These are phyloP conservation scores for Trebouxia sp. DNA, from an alignment of 139 green algal genomes.

Conservation along the genomic window DNA sequence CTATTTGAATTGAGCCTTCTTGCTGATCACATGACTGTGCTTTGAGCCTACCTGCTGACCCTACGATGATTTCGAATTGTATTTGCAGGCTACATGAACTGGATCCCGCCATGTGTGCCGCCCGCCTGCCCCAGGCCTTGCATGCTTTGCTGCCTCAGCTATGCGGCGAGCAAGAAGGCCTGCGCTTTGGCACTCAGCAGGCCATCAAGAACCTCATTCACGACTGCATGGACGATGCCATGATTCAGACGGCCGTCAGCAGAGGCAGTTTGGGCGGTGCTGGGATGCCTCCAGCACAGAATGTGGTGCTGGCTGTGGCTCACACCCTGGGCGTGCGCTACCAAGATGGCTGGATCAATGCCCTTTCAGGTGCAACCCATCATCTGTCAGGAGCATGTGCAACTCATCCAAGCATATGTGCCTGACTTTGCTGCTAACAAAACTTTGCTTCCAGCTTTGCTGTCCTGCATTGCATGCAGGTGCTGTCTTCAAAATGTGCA, in stretches of 20 bases:
- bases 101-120: constrained; percentile 42
- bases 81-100: constrained; percentile 48
- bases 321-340: constrained; percentile 63
- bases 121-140: constrained; percentile 60
- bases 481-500: no score
- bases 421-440: no score
- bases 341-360: constrained; percentile 70
- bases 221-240: constrained; percentile 46
- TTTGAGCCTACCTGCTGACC: no score
- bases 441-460: no score
- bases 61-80: no score
- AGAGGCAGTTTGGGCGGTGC: constrained; percentile 8
- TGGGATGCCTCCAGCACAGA: constrained; percentile 33
- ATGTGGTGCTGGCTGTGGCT: constrained; percentile 67
- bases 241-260: constrained; percentile 37
- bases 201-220: constrained; percentile 58
- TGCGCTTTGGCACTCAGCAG: constrained; percentile 60
- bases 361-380: constrained; percentile 59
- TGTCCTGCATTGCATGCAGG: no score
- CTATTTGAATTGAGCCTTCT: no score
- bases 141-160: constrained; percentile 70
- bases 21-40: no score
- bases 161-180: constrained; percentile 73
- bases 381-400: not conserved
- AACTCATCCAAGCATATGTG: no score